Base-by-base conservation (phyloP, 1,284 basidiomycete species). In the Marasmius oreades region DNA sequence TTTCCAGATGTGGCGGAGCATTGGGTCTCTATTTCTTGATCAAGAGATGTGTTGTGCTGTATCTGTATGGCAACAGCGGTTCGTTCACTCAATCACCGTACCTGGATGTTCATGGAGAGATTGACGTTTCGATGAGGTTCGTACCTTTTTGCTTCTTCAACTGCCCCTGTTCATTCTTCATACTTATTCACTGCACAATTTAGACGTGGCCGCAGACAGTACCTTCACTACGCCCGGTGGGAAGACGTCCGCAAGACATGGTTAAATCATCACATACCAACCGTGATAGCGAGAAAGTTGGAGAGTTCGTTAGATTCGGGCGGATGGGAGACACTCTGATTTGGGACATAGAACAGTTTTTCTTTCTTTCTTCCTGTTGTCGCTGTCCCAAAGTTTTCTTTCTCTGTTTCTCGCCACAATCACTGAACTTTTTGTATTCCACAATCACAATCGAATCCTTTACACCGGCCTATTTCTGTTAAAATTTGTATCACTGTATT, bases 81-180 rank as follows among this genome's bases (percentile, higher is more conserved):
- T 85, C 91, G 3, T 98, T 97, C 71, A 81, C 84, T 1, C 84
- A 86, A 22, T 92, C 95, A 46, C 95, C 97, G 0, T 99, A 98
- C 67, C 80, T 99, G 43, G 97, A 99, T 64, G 84, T 86, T 3
- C 96, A 99, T 62, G 97, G 97, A 0, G 96, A 99, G 69, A 83
- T 94, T 3, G 97, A 99, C 70, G 78, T 92, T 16, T 92, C 91
- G 0, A 92, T 98, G 85, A 85, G 93, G 91, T 94, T 70, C 67
- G 81, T 68, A 39, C 24, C 39, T 33, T 31, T 51, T 45, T n/a
- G 37, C 53, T 46, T 26, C 3, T 39, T 42, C 26, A n/a, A 50
- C 55, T 23, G 36, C 20, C 33, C 6, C 16, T 43, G n/a, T 57
- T 47, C 12, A 34, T 36, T 54, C 47, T 57, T 34, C 43, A 52